Evolutionary conservation across 148 eudicot genomes (phyloP).

Genomic region (Oxyria digyna): DNA sequence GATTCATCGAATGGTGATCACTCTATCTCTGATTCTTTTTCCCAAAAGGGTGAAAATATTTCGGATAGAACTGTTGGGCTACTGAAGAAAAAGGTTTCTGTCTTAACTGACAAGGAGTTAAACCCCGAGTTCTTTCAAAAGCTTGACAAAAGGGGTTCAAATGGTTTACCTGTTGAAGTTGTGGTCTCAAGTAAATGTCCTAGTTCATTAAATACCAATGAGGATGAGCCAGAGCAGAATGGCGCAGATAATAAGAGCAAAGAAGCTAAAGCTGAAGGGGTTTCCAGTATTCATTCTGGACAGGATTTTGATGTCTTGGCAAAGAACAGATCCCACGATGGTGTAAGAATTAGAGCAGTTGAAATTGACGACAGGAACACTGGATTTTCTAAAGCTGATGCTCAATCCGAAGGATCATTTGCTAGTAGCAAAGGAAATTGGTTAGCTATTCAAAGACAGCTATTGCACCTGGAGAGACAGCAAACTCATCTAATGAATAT

Average conservation of each 20-base stretch:
- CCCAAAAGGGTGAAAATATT: conserved; percentile 37
- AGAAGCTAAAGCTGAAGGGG: conserved; percentile 20
- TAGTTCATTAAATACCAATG: conserved; percentile 33
- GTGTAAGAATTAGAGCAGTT: conserved; percentile 17
- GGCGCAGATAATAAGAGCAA: conserved; percentile 25
- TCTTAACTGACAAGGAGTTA: conserved; percentile 66
- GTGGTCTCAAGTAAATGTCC: conserved; percentile 66
- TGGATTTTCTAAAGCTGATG: conserved; percentile 24
- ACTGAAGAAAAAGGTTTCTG: conserved; percentile 71
- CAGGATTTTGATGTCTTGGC: conserved; percentile 22
- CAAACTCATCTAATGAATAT: conserved; percentile 93
- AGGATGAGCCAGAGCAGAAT: conserved; percentile 27
- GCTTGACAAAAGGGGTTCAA: conserved; percentile 62
- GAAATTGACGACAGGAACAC: conserved; percentile 20
- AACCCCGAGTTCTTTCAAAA: conserved; percentile 94
- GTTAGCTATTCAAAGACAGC: conserved; percentile 87
- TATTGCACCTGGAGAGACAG: conserved; percentile 82
- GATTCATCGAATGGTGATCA: conserved; percentile 34
- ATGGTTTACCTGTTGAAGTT: conserved; percentile 78
- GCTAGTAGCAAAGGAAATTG: conserved; percentile 72
- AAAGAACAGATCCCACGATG: conserved; percentile 25
- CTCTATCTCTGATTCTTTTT: conserved; percentile 32
- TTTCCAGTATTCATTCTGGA: not conserved
- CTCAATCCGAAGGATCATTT: conserved; percentile 47
- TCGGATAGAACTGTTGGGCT: conserved; percentile 68